Percentiles rank a stretch among this genome's conserved stretches.
These are phyloP conservation scores for Nadsonia commutata DNA, from an alignment of 1,139 yeast species.

Conservation along the genomic window DNA sequence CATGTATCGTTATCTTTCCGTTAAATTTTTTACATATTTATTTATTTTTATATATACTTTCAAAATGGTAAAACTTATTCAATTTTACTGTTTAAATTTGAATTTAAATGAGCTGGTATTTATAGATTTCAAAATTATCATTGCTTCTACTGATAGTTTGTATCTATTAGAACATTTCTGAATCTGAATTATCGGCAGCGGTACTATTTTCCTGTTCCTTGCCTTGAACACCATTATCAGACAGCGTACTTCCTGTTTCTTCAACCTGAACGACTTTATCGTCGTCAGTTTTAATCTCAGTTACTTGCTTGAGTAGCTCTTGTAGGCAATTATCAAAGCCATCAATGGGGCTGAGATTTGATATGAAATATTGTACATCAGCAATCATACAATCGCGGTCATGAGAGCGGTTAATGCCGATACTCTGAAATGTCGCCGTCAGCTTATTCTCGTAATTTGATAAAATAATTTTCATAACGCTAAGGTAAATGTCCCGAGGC, in stretches of 20 bases:
- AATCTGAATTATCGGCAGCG: too few relatives aligned
- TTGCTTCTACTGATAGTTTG: too few relatives aligned
- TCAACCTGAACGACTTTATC: background rate
- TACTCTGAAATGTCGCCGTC: conserved; percentile 37
- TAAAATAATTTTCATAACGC: conserved; percentile 26
- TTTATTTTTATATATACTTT: too few relatives aligned
- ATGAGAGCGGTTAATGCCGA: conserved; percentile 28
- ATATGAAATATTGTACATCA: conserved; percentile 54
- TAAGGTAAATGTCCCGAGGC: conserved; percentile 33
- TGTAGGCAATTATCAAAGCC: conserved; percentile 58
- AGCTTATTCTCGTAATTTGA: conserved; percentile 45
- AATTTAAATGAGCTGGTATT: too few relatives aligned
- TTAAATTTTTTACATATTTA: too few relatives aligned
- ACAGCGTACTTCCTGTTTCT: background rate
- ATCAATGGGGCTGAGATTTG: conserved; percentile 40
- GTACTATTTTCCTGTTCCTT: too few relatives aligned
- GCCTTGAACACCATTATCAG: too few relatives aligned
- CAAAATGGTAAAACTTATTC: too few relatives aligned
- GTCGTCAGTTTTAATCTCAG: conserved; percentile 33
- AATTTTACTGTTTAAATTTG: too few relatives aligned
- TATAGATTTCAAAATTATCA: too few relatives aligned
- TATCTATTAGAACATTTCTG: too few relatives aligned
- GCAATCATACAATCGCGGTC: conserved; percentile 30
- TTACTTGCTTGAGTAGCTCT: conserved; percentile 37
- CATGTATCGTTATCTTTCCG: too few relatives aligned